Conservation (phyloP, 495 filamentous ascomycete species). For the Penicillium canescens region DNA sequence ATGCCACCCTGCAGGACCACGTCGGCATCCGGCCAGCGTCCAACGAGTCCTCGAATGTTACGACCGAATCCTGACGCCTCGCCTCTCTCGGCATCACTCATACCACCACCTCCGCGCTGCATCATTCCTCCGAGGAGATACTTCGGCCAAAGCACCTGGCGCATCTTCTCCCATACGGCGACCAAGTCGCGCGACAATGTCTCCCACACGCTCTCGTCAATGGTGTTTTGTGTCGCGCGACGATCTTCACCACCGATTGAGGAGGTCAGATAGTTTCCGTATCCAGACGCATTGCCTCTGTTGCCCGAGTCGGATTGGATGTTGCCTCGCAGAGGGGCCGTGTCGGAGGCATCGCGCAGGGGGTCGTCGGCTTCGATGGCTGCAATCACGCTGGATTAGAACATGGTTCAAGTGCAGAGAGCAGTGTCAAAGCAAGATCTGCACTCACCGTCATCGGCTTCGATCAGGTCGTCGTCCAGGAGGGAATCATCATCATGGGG, state of each 20-base stretch:
- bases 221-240: conserved; percentile 87
- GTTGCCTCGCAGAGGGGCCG: conserved; percentile 77
- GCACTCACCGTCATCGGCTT: conserved; percentile 85
- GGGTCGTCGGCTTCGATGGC: conserved; percentile 95
- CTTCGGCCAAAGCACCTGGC: conserved; percentile 95
- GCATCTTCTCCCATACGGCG: conserved; percentile 96
- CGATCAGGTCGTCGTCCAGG: conserved; percentile 87
- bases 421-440: background rate
- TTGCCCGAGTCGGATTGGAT: conserved; percentile 60
- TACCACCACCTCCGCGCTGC: conserved; percentile 66
- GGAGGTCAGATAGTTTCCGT: conserved; percentile 74
- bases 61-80: conserved; percentile 60
- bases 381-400: conserved; percentile 21
- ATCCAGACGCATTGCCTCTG: conserved; percentile 39
- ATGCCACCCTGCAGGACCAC: conserved; percentile 74
- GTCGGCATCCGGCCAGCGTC: conserved; percentile 72
- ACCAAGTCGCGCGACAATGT: conserved; percentile 87
- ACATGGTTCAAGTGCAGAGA: background rate
- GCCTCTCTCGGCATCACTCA: conserved; percentile 66
- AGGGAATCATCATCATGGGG: conserved; percentile 60
- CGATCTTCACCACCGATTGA: conserved; percentile 92
- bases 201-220: conserved; percentile 96
- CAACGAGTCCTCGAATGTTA: conserved; percentile 65
- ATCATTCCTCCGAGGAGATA: conserved; percentile 79
- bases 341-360: conserved; percentile 65